Base-by-base conservation (phyloP, 2,329 filamentous ascomycete species). In the Claviceps spartinae region DNA sequence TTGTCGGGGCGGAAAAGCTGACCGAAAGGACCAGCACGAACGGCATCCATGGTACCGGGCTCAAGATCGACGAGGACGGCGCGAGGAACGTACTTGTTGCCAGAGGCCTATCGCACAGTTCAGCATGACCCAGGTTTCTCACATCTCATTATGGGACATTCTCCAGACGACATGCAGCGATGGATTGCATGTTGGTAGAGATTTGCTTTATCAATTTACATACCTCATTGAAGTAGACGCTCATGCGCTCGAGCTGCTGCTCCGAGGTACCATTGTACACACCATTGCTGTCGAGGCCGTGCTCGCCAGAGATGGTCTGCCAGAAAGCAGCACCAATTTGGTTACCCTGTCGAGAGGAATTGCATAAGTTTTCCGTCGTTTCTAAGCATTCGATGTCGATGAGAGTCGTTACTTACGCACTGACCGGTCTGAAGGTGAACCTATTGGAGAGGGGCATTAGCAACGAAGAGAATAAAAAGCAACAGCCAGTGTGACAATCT, bases 291-390 rank as follows among this genome's bases (percentile, higher is more conserved):
- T 97, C 93, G 68, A 98, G 88, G 69, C 91, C 91, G 74, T 98
- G 93, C 81, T 89, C 85, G 73, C 83, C 82, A 67, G 85, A 87
- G 70, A 89, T 88, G 65, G 77, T 85, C 73, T 89, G 85, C 85
- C 93, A 98, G 82, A 98, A 98, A 76, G 93, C 93, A 79, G 93
- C 91, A 90, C 93, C 93, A 65, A 97, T 95, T 87, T 97, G 93
- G 86, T 97, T 97, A 83, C 93, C 91, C 90, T 96, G 20, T 55
- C 26, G 43, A 30, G 11, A 16, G 14, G 30, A 26, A 30, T 22
- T 11, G 7, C 3, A 67, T 76, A 63, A 74, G 69, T 62, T 55
- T 58, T 56, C 56, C 46, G 38, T 46, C 47, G 36, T 46, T 50
- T 44, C n/a, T 18, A 46, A 52, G 40, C 42, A 26, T 44, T 44